phyloP scores from a whole-genome alignment of 2,329 filamentous ascomycete species.

The Colletotrichum sp. region DNA sequence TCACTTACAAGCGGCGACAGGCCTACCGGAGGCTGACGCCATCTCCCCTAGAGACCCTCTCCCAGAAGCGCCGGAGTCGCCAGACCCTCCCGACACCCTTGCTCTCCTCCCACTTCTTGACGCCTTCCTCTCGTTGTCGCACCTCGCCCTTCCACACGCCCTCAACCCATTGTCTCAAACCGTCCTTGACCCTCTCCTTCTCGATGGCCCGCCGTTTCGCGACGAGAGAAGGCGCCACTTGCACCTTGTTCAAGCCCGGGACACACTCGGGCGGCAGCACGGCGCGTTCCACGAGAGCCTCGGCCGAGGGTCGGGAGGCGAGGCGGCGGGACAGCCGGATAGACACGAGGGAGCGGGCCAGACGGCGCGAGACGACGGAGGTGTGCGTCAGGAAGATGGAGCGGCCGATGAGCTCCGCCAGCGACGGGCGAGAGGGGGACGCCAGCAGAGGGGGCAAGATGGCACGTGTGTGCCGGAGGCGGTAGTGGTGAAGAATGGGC shows the following conservation, averaged over 20 bases:
- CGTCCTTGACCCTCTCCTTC: conserved; percentile 71
- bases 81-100: conserved; percentile 63
- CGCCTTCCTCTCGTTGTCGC: conserved; percentile 50
- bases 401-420: conserved; percentile 66
- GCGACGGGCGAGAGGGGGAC: conserved; percentile 62
- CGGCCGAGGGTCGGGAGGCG: conserved; percentile 62
- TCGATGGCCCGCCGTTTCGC: conserved; percentile 68
- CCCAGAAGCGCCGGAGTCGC: conserved; percentile 70
- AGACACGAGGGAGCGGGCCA: conserved; percentile 67
- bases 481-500: conserved; percentile 68
- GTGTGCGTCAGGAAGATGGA: conserved; percentile 73
- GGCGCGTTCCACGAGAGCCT: conserved; percentile 65
- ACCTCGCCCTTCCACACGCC: conserved; percentile 61
- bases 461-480: conserved; percentile 61
- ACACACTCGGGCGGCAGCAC: conserved; percentile 72
- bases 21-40: conserved; percentile 10
- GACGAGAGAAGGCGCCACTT: conserved; percentile 66
- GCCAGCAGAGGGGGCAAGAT: conserved; percentile 61
- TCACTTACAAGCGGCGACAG: not conserved
- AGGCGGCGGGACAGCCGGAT: conserved; percentile 70
- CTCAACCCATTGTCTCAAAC: conserved; percentile 68
- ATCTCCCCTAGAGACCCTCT: conserved; percentile 57
- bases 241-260: conserved; percentile 43
- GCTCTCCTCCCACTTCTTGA: conserved; percentile 53
- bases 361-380: conserved; percentile 66